Conservation (phyloP, 192 early-diverging fungal species). For the Linnemannia hyalina region DNA sequence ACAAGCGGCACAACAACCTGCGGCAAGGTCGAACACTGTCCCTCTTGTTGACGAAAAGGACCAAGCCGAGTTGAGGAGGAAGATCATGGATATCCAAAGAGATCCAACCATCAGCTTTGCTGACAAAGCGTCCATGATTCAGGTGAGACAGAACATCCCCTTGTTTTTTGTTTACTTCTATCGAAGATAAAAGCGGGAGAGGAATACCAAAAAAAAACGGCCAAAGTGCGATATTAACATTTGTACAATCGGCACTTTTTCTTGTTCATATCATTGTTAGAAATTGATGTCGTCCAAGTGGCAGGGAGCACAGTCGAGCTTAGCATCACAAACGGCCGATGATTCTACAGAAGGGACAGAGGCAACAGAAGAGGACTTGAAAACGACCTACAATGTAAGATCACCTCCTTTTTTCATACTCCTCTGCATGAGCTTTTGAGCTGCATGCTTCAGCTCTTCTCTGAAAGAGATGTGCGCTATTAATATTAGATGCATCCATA, state of each 20-base stretch:
- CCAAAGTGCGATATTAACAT: background rate
- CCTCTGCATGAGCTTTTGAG: background rate
- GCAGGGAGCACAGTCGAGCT: constrained; percentile 49
- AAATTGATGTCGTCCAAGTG: constrained; percentile 69
- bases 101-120: constrained; percentile 60
- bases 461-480: background rate
- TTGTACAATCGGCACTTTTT: background rate
- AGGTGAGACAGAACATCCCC: constrained; percentile 59
- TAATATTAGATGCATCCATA: background rate
- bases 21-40: background rate
- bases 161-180: constrained; percentile 28
- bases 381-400: constrained; percentile 63
- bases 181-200: background rate
- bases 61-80: constrained; percentile 66
- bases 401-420: background rate
- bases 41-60: constrained; percentile 38
- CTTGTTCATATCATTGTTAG: constrained; percentile 29
- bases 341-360: constrained; percentile 59
- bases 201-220: background rate
- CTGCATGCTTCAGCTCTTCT: background rate
- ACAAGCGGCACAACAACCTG: background rate
- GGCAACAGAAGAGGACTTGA: constrained; percentile 61
- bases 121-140: constrained; percentile 81
- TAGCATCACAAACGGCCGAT: background rate
- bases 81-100: constrained; percentile 76